phyloP scores from a whole-genome alignment of 257 asterid genomes.

The Plantago elongata region DNA sequence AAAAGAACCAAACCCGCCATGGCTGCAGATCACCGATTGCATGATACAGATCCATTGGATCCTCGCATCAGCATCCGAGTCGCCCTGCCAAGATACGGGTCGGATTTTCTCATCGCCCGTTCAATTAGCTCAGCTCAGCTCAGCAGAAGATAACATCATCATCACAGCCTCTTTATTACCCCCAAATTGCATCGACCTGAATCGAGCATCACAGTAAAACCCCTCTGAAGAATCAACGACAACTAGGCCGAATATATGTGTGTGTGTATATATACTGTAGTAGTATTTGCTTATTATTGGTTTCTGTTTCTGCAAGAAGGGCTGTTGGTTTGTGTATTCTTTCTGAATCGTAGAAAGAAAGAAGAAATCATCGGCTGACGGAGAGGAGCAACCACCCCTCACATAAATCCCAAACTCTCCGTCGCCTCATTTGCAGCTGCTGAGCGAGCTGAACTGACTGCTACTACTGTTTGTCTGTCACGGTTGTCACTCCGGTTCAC shows the following conservation, averaged over 20 bases:
- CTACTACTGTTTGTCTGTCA: no score
- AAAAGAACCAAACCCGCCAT: constrained; percentile 24
- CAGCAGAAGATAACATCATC: constrained; percentile 12
- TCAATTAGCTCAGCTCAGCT: constrained; percentile 36
- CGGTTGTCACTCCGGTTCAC: no score
- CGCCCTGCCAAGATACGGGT: constrained; percentile 43
- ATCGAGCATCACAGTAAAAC: no score
- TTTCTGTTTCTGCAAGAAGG: constrained; percentile 11
- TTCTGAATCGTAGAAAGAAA: no score
- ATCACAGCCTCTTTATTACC: constrained; percentile 26
- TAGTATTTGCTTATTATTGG: not conserved
- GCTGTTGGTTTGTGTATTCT: constrained; percentile 15
- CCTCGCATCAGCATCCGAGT: constrained; percentile 20
- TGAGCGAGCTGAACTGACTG: constrained; percentile 19
- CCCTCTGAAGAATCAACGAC: not conserved
- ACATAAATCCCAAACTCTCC: constrained; percentile 14
- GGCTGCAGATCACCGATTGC: constrained; percentile 38
- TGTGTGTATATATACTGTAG: not conserved
- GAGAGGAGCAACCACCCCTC: constrained; percentile 19
- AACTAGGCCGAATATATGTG: not conserved
- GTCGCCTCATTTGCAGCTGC: constrained; percentile 16
- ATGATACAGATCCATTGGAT: constrained; percentile 2
- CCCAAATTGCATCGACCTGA: not conserved
- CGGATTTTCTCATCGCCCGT: constrained; percentile 18
- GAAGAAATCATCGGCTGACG: constrained; percentile 3